A percentile compares a stretch with the other conserved stretches of the same genome.
Evolutionary conservation across 106 monocot genomes (phyloP).

Genomic region (Phalaenopsis aphrodite): DNA sequence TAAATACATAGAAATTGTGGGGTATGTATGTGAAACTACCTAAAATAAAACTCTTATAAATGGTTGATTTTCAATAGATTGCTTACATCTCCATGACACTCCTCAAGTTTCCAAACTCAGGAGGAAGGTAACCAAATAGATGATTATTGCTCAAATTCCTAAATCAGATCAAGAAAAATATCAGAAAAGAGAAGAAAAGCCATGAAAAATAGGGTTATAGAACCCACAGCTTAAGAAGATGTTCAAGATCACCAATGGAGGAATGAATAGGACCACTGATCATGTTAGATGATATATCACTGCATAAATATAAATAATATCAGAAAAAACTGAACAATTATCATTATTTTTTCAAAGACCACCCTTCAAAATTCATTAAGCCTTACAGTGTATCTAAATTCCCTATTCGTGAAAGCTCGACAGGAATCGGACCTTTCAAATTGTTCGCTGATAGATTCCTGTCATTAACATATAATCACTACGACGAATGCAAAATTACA

Average conservation of each 20-base stretch:
- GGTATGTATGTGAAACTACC: not conserved
- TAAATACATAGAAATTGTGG: too few relatives aligned
- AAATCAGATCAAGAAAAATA: not conserved
- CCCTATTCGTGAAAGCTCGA: constrained; percentile 71
- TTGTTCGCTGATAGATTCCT: constrained; percentile 90
- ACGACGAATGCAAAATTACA: not conserved
- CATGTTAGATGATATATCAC: constrained; percentile 77
- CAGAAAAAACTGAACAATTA: not conserved
- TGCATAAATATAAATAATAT: constrained; percentile 14
- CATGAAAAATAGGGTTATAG: not conserved
- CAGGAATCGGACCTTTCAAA: constrained; percentile 65
- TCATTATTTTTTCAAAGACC: not conserved
- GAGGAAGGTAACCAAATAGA: constrained; percentile 61
- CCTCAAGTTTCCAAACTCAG: constrained; percentile 87
- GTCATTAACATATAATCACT: constrained; percentile 3
- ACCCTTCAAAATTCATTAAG: not conserved
- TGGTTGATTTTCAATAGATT: not conserved
- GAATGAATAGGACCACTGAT: constrained; percentile 74
- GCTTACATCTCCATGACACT: constrained; percentile 89
- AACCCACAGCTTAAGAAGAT: constrained; percentile 88
- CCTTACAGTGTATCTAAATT: constrained; percentile 94
- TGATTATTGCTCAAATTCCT: constrained; percentile 88
- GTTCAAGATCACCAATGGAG: constrained; percentile 80
- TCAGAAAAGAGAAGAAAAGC: not conserved
- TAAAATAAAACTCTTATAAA: not conserved